Base-by-base conservation (phyloP, 2,329 filamentous ascomycete genomes). In the Diatrype stigma region DNA sequence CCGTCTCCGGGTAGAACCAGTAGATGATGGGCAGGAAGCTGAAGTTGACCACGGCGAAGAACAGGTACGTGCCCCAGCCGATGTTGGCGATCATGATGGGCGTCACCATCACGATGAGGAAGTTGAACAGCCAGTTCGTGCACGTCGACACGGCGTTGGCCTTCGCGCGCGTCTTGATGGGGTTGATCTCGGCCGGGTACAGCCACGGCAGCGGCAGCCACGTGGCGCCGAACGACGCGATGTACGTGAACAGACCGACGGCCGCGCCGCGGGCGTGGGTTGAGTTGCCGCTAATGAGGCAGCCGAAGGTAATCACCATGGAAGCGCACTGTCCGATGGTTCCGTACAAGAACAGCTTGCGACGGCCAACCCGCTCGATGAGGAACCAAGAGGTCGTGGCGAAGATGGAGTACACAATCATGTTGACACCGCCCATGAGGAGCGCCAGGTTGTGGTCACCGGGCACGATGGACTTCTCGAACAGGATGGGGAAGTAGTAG, bases 161-260 rank as follows among this genome's bases (percentile, higher is more conserved):
- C 63, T 75, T 75, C 3, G 68, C 69, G 12, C 74, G 63, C 16
- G 72, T 77, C 62, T 74, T 71, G 47, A 78, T 67, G 0, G 75
- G 73, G 62, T 80, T 80, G 54, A 81, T 71, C 56, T 81, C 76
- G 40, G 79, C 78, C 2, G 79, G 74, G 55, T 78, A 79, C 58
- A 81, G 59, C 81, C 82, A 86, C 1, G 83, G 83, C 22, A 85
- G 73, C 16, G 83, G 82, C 6, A 86, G 64, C 77, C 81, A 85
- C 1, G 81, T 83, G 0, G 83, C 82, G 32, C 84, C 85, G 56
- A 87, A 87, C 50, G 82, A 84, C 4, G 82, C 81, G 60, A 87
- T 87, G 67, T 86, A 88, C 2, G 82, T 77, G 69, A 88, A 88
- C 12, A 88, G 69, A 51, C 84, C 84, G 2, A 86, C 82, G 1